These are phyloP conservation scores for Neoscytalidium dimidiatum DNA, from an alignment of 2,329 filamentous ascomycete genomes.

Conservation along the genomic window DNA sequence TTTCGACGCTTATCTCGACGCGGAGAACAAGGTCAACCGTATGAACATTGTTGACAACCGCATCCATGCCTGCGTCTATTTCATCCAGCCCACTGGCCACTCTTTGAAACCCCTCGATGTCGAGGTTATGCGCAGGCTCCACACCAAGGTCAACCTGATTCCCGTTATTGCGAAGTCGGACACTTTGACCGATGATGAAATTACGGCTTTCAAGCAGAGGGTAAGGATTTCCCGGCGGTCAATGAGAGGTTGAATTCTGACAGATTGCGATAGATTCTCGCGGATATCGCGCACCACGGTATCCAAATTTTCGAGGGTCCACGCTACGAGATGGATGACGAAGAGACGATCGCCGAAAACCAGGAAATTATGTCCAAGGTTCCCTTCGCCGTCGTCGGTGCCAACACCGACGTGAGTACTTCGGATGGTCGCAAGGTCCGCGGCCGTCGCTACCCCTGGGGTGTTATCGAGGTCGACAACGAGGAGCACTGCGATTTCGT, in stretches of 20 bases:
- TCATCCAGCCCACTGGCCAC: conserved; percentile 98
- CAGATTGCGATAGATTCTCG: conserved; percentile 72
- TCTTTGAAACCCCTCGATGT: conserved; percentile 98
- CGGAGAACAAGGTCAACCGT: conserved; percentile 99
- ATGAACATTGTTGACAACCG: conserved; percentile 99
- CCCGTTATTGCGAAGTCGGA: conserved; percentile 99
- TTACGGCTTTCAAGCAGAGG: conserved; percentile 90
- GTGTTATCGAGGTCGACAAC: conserved; percentile 98
- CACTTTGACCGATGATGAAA: conserved; percentile 96
- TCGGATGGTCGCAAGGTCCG: conserved; percentile 93
- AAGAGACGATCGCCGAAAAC: conserved; percentile 99
- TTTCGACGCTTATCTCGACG: conserved; percentile 96
- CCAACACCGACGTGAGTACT: conserved; percentile 89
- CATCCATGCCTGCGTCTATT: conserved; percentile 98
- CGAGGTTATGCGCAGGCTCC: conserved; percentile 97
- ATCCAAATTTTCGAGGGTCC: conserved; percentile 99
- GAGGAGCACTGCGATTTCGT: conserved; percentile 99
- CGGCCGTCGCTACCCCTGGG: conserved; percentile 96
- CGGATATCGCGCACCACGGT: conserved; percentile 94
- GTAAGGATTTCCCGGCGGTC: conserved; percentile 59
- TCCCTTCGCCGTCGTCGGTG: conserved; percentile 95
- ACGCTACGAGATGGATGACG: conserved; percentile 96
- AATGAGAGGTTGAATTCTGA: background rate
- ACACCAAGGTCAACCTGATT: conserved; percentile 99
- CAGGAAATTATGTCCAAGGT: conserved; percentile 99